Conservation (phyloP, 306 rosid species). For the Prunus kanzakura region DNA sequence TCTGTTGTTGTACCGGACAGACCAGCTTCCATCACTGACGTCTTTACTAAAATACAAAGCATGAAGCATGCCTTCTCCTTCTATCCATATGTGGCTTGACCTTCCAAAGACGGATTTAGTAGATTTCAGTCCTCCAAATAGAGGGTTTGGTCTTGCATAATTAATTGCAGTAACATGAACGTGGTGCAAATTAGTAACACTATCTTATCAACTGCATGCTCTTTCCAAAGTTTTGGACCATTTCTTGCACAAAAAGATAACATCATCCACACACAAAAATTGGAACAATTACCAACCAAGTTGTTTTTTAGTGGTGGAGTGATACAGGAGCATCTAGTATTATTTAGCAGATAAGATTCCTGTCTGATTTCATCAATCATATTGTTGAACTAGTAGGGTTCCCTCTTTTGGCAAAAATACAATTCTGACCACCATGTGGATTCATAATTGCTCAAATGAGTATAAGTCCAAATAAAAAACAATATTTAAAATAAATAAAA, state of each 20-base stretch:
- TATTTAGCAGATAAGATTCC: not conserved
- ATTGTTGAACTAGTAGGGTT: not conserved
- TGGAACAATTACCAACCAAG: not conserved
- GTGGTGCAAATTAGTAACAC: no score
- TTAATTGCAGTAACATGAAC: not conserved
- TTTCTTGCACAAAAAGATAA: not conserved
- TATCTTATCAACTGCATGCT: no score
- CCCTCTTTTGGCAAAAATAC: not conserved
- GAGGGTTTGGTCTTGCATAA: constrained; percentile 65
- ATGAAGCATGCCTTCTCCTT: constrained; percentile 90
- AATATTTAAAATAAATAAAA: not conserved
- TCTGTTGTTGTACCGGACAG: constrained; percentile 51
- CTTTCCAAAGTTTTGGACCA: not conserved
- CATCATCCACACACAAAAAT: not conserved
- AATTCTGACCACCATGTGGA: not conserved
- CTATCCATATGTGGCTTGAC: constrained; percentile 60
- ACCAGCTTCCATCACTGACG: constrained; percentile 29
- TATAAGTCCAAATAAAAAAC: not conserved
- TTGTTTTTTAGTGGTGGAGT: not conserved
- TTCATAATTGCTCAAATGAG: not conserved
- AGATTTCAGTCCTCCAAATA: constrained; percentile 69
- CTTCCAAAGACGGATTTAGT: constrained; percentile 57
- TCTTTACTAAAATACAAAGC: constrained; percentile 47
- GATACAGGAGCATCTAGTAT: not conserved
- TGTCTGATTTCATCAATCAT: not conserved